Conservation (phyloP, 768 basidiomycete genomes). For the Rhodotorula graminis region DNA sequence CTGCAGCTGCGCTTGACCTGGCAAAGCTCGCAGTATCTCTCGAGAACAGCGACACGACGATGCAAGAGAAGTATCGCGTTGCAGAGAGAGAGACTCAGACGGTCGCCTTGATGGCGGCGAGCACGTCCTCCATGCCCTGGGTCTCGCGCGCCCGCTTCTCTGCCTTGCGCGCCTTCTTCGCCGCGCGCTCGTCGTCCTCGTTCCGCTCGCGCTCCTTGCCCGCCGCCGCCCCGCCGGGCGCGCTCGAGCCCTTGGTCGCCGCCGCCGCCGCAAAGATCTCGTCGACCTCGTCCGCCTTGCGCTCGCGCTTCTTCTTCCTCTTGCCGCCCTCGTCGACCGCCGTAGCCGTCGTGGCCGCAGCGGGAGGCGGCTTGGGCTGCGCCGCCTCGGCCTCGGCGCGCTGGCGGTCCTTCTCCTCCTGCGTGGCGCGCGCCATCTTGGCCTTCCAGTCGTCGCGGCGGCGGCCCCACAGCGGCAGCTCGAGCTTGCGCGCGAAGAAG, state of each 20-base stretch:
- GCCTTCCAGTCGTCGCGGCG: constrained; percentile 79
- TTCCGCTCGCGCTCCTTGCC: background rate
- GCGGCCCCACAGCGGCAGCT: constrained; percentile 69
- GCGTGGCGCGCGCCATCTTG: constrained; percentile 51
- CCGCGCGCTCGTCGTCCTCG: background rate
- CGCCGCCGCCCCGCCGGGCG: background rate
- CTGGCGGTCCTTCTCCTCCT: constrained; percentile 24
- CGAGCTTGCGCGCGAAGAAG: constrained; percentile 74
- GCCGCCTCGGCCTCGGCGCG: background rate
- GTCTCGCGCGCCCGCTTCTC: background rate
- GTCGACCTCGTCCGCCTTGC: constrained; percentile 36
- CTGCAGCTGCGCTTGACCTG: no score
- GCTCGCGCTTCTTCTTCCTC: constrained; percentile 31
- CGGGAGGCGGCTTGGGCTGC: background rate
- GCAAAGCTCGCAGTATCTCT: no score
- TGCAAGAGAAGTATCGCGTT: background rate
- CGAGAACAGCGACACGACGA: no score
- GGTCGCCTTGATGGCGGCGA: constrained; percentile 31
- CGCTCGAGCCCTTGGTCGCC: no score
- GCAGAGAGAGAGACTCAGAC: background rate
- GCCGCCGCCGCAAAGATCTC: constrained; percentile 21
- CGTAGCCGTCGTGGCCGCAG: background rate
- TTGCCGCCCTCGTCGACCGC: background rate
- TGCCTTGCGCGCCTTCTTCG: background rate
- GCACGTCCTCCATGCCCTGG: constrained; percentile 28